Base-by-base conservation (phyloP, 148 eudicot genomes). In the Fallopia convolvulus region DNA sequence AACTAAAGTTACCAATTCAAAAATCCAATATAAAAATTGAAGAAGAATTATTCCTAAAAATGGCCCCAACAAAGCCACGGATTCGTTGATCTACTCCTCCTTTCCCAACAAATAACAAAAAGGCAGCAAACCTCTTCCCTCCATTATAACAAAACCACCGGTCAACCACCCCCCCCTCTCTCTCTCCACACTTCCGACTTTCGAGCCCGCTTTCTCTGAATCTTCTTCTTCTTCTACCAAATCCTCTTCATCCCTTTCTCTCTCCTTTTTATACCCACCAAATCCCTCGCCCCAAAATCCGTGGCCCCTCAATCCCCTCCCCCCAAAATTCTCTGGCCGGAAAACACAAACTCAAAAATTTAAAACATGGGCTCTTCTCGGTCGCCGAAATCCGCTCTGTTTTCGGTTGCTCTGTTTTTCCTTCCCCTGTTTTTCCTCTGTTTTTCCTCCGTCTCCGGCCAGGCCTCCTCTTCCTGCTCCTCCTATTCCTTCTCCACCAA, bases 401-500 rank as follows among this genome's bases (percentile, higher is more conserved):
- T 83, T 11, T 78, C 83, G 0, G 14, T 36, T 39, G 44, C 72
- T 39, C 72, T 68, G 44, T 68, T 68, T 39, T 26, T 26, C 30
- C 72, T 48, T 77, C 41, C 75, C 66, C 72, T 82, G 32, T 55
- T 77, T 6, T 73, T 44, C 21, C 58, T 79, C 32, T 20, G 23
- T 75, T 21, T 30, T 42, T 74, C 85, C 3, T 0, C 72, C 0
- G 46, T 39, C 44, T 33, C 72, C 72, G 46, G n/a, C 72, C 72
- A 68, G 2, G 74, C 77, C 21, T 66, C 82, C 18, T 53, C 6
- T 8, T 61, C 50, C 66, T 18, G 85, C 85, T 68, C 84, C 86
- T 75, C 40, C 2, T 17, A 73, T 61, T 79, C 79, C 0, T 88
- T 92, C 80, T 8, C 88, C 8, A 89, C 49, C 82, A 90, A 88